Base-by-base conservation (phyloP, 306 rosid genomes). In the Senna siamea region DNA sequence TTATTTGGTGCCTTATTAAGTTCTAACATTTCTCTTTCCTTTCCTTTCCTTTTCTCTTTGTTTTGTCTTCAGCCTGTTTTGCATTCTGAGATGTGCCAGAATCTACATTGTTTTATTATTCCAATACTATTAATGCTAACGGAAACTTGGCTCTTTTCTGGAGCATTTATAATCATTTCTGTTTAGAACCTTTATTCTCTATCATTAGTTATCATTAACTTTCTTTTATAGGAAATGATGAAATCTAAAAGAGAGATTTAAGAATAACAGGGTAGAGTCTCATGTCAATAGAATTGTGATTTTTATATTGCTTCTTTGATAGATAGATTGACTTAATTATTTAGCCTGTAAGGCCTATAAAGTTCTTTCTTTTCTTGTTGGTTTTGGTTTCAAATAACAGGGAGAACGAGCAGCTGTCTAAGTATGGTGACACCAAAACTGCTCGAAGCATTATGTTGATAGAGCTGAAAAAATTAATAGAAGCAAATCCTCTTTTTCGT, bases 401-500 rank as follows among this genome's bases (percentile, higher is more conserved):
- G 90, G 98, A 93, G 79, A 90, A 90, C 68, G 93, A 84, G 73
- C 95, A 90, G 87, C 82, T 90, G 44, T 87, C 93, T 68, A 88
- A 90, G 82, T 93, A 93, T 15, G 95, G 96, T 65, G 95, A 93
- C 85, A 90, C 93, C 65, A 87, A 85, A 84, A 83, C 89, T 41
- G 98, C 96, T 79, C 92, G 98, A 41, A 76, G 90, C 79, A 88
- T 87, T 52, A 88, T 93, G 96, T 66, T 90, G 88, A 85, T 87
- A 68, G 96, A 90, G 82, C 91, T 93, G 51, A 93, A 82, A 85
- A 93, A 88, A 66, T 88, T 93, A 57, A 82, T 93, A 7, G 92
- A 90, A 79, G 91, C 94, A 81, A 90, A 93, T 67, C 98, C 93
- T 55, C 93, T 88, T 46, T 84, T 93, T 40, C 93, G 92, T 13